Base-by-base conservation (phyloP, 768 basidiomycete species). In the Fistulinella prunicolor region DNA sequence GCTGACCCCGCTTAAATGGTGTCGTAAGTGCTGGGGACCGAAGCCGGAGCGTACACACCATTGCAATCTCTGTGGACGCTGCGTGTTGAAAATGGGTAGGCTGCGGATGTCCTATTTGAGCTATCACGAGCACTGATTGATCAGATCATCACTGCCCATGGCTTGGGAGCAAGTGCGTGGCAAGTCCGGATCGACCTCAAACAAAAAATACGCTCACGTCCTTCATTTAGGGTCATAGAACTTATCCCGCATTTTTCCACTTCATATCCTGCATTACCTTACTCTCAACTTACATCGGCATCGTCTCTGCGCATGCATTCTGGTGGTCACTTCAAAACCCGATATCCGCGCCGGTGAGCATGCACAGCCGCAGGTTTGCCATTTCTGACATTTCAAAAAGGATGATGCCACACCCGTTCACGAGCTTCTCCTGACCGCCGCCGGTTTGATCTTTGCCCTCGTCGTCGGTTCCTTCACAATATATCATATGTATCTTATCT, bases 91-190 rank as follows among this genome's bases (percentile, higher is more conserved):
- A 69, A 85, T 90, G 86, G 89, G 89, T 89, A 43, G 47, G 83
- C 8, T 67, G 17, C 22, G 43, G 22, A 26, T 37, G 16, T 8
- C 14, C 17, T 44, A 6, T 22, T 21, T 42, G 6, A 8, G 20
- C n/a, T 29, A 30, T 42, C 12, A 30, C 16, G 26, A 14, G 21
- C 28, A 16, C 53, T 64, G 36, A 57, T 38, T 43, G 45, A 38
- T 45, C 56, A 91, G 89, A 93, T 63, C 90, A 92, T 58, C 90
- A 93, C 59, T 93, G 89, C 61, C 86, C 84, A 6, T 93, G 89
- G 89, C 69, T 92, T 20, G 89, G 83, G 30, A 69, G 75, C 38
- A 84, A 75, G 61, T 93, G 89, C 64, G 78, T 93, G 49, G 89
- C 88, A 62, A 63, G 85, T 59, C 19, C 9, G 17, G 17, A 3